Evolutionary conservation across 345 rosid genomes (phyloP).

Genomic region (Luvunga scandens): DNA sequence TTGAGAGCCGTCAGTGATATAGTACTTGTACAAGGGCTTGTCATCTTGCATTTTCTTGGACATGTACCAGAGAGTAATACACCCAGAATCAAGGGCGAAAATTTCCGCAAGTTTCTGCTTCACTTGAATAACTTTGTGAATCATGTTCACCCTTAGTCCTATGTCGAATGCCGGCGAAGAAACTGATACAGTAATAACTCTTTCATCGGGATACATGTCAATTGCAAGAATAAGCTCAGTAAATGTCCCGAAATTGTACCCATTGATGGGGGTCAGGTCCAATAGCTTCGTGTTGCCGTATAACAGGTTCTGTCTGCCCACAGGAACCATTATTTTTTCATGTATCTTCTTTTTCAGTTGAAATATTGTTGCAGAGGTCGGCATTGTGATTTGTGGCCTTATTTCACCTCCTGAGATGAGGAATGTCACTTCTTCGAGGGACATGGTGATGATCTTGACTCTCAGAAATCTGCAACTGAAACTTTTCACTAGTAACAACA

Average conservation of each 20-base stretch:
- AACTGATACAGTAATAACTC: not conserved
- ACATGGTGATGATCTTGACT: slow-evolving; percentile 2
- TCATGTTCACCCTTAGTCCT: not conserved
- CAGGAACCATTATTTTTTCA: not conserved
- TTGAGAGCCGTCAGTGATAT: not conserved
- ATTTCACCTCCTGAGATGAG: not conserved
- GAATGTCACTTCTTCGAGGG: not conserved
- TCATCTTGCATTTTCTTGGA: slow-evolving; percentile 2
- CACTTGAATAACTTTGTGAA: slow-evolving; percentile 2
- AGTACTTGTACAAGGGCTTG: not conserved
- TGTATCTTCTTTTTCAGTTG: slow-evolving; percentile 8
- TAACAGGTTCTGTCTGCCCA: not conserved
- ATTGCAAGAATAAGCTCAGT: not conserved
- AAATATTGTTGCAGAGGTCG: not conserved
- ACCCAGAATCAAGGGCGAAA: not conserved
- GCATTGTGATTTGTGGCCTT: not conserved
- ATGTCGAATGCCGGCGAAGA: not conserved
- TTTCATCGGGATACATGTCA: not conserved
- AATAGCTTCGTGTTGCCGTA: not conserved
- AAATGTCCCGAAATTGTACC: not conserved
- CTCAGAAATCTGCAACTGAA: not conserved
- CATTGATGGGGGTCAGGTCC: not conserved
- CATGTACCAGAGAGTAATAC: slow-evolving; percentile 9
- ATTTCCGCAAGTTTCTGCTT: not conserved
- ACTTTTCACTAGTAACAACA: too few relatives aligned